phyloP scores from a whole-genome alignment of 2,329 filamentous ascomycete genomes.

The Paracoccidioides lutzii region DNA sequence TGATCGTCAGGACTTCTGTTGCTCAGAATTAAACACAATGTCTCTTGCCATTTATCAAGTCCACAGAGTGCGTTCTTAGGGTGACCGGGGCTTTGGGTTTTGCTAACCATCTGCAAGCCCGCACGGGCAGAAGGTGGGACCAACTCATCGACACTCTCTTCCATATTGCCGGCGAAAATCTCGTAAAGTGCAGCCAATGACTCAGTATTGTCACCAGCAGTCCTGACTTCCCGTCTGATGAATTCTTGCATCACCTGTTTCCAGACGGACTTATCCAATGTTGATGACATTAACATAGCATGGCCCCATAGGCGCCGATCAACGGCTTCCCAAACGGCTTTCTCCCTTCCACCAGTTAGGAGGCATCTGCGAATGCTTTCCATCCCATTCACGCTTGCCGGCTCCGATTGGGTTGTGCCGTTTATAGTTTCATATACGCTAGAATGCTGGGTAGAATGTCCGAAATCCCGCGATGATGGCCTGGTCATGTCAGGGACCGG shows the following conservation, averaged over 20 bases:
- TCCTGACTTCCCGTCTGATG: conserved; percentile 85
- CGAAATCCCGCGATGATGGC: conserved; percentile 14
- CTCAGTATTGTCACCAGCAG: conserved; percentile 64
- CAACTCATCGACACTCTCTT: conserved; percentile 90
- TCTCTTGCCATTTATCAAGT: conserved; percentile 88
- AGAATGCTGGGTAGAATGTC: conserved; percentile 16
- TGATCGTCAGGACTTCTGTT: conserved; percentile 75
- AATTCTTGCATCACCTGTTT: conserved; percentile 93
- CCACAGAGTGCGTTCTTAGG: conserved; percentile 67
- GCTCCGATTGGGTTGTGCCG: conserved; percentile 6
- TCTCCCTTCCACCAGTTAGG: conserved; percentile 70
- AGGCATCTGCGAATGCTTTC: conserved; percentile 31
- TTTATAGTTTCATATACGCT: conserved; percentile 27
- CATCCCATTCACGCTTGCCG: conserved; percentile 3
- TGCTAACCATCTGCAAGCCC: conserved; percentile 80
- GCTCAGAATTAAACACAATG: conserved; percentile 68
- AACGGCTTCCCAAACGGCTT: conserved; percentile 84
- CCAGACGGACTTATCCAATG: conserved; percentile 61
- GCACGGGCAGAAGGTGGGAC: conserved; percentile 86
- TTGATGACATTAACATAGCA: conserved; percentile 80
- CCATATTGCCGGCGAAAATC: conserved; percentile 81
- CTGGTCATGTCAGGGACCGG: conserved; percentile 38
- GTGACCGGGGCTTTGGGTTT: conserved; percentile 43
- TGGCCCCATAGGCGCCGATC: conserved; percentile 94
- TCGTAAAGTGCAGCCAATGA: conserved; percentile 86